These are phyloP conservation scores for Ogataea hybrid DNA, from an alignment of 1,139 yeast species.

Conservation along the genomic window DNA sequence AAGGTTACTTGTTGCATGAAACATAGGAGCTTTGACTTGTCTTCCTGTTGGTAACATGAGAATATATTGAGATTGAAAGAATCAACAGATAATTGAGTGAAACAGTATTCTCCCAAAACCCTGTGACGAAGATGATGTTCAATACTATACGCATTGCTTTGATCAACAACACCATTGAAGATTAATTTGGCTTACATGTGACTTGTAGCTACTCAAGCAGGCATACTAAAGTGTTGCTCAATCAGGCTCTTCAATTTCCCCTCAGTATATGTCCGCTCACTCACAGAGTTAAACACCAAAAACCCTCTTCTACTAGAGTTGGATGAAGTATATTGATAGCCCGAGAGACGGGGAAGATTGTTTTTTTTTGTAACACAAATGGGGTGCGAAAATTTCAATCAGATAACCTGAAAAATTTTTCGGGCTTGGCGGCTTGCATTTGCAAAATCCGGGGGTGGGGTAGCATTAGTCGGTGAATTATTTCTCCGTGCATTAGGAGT, in stretches of 20 bases:
- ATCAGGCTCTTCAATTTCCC: neutral
- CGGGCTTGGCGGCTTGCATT: neutral
- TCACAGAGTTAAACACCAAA: neutral
- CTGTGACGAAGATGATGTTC: neutral
- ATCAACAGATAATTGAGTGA: neutral
- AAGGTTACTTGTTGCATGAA: neutral
- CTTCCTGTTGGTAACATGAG: neutral
- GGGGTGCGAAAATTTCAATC: neutral
- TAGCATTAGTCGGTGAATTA: neutral
- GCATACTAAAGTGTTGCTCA: neutral
- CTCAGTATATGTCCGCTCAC: neutral
- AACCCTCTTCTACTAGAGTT: neutral
- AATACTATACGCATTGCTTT: neutral
- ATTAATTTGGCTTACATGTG: neutral
- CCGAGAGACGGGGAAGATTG: neutral
- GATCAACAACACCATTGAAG: neutral
- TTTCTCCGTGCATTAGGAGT: neutral
- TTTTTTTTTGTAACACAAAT: neutral
- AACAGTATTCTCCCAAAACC: neutral
- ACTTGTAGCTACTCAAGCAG: neutral
- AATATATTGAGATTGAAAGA: neutral
- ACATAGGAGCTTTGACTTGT: neutral
- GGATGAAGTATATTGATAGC: neutral
- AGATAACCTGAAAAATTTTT: neutral
- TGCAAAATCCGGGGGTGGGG: neutral